Conservation (phyloP, 1,139 yeast species). For the Yamadazyma sp. region DNA sequence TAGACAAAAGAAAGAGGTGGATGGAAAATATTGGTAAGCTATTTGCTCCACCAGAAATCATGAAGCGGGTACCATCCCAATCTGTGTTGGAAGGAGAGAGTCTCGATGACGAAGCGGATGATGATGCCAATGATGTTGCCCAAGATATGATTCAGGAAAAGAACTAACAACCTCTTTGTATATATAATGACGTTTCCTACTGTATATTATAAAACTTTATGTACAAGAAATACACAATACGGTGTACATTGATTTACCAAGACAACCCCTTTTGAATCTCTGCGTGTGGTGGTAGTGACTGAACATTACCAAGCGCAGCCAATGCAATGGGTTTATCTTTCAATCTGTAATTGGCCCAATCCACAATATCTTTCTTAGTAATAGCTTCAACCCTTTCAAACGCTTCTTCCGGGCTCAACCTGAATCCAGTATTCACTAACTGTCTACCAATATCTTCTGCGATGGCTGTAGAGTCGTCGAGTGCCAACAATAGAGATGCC, state of each 20-base stretch:
- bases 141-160: slow-evolving; percentile 29
- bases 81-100: slow-evolving; percentile 46
- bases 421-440: slow-evolving; percentile 88
- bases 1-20: slow-evolving; percentile 90
- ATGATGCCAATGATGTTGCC: slow-evolving; percentile 45
- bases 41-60: slow-evolving; percentile 65
- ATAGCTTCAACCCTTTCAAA: slow-evolving; percentile 81
- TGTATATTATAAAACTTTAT: slow-evolving; percentile 7
- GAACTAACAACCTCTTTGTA: slow-evolving; percentile 17
- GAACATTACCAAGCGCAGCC: slow-evolving; percentile 85
- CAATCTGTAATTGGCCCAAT: slow-evolving; percentile 86
- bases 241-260: slow-evolving; percentile 2
- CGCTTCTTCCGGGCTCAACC: slow-evolving; percentile 89
- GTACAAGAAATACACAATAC: slow-evolving; percentile 4
- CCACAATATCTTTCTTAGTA: slow-evolving; percentile 73
- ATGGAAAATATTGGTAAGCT: slow-evolving; percentile 84
- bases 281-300: slow-evolving; percentile 57
- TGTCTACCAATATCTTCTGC: slow-evolving; percentile 99
- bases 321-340: slow-evolving; percentile 80
- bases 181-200: not conserved
- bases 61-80: slow-evolving; percentile 72
- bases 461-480: slow-evolving; percentile 93
- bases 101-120: slow-evolving; percentile 41
- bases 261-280: slow-evolving; percentile 47
- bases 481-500: slow-evolving; percentile 82